Conservation (phyloP, 73 alveolate species). For the Paramecium biaurelia region DNA sequence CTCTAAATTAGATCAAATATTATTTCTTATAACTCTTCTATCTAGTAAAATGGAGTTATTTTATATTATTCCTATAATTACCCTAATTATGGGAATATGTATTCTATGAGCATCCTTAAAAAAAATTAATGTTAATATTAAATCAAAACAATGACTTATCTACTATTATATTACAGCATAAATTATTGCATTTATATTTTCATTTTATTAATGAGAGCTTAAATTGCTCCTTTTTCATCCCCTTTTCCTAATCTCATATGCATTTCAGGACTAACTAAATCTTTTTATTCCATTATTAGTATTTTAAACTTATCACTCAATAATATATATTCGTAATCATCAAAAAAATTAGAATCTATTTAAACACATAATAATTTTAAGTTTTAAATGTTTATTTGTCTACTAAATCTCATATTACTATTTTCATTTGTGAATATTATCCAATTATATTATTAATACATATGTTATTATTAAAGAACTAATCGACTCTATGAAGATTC, state of each 20-base stretch:
- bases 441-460: background rate
- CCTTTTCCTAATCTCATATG: background rate
- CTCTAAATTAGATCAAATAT: background rate
- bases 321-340: background rate
- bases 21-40: background rate
- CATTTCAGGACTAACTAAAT: background rate
- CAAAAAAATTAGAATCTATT: background rate
- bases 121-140: background rate
- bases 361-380: background rate
- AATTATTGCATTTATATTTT: background rate
- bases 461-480: background rate
- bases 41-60: background rate
- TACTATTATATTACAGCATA: background rate
- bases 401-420: background rate
- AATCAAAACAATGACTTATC: background rate
- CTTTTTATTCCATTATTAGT: background rate
- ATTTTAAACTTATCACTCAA: background rate
- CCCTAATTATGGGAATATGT: background rate
- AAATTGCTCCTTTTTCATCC: conserved; percentile 1
- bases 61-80: background rate
- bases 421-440: conserved; percentile 3
- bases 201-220: background rate
- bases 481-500: background rate
- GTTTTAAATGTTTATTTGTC: background rate
- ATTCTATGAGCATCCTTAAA: background rate